Evolutionary conservation across 148 eudicot species (phyloP).

Genomic region (Vaccinium macrocarpon): DNA sequence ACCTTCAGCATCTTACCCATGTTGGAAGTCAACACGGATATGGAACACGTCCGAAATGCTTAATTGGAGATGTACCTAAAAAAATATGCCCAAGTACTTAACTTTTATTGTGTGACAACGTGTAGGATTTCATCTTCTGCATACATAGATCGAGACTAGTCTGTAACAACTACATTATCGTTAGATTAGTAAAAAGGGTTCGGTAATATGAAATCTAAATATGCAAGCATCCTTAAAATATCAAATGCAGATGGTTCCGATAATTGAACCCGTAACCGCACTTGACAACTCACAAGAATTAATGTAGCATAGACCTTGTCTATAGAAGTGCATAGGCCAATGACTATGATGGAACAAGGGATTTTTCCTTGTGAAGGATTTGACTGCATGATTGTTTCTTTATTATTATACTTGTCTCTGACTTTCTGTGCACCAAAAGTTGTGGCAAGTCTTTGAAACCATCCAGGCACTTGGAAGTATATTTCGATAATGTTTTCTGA

Average conservation of each 20-base stretch:
- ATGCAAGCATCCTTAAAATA: neutral
- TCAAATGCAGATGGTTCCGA: neutral
- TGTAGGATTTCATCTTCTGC: neutral
- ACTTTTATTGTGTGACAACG: neutral
- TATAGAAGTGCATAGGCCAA: neutral
- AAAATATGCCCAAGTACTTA: neutral
- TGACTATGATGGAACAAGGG: neutral
- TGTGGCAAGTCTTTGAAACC: neutral
- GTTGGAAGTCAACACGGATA: neutral
- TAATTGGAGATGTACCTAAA: neutral
- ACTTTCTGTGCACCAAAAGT: neutral
- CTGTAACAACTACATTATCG: neutral
- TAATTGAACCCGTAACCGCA: neutral
- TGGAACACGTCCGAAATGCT: neutral
- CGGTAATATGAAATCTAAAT: neutral
- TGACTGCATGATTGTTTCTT: conserved; percentile 18
- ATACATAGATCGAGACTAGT: neutral
- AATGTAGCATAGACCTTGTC: neutral
- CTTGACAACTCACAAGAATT: neutral
- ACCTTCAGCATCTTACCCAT: neutral
- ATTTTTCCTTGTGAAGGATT: neutral
- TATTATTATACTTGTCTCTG: neutral
- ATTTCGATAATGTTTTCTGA: neutral
- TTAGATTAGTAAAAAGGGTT: neutral
- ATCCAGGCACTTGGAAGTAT: neutral